A percentile compares a stretch with the other conserved stretches of the same genome.
phyloP scores from a whole-genome alignment of 495 filamentous ascomycete genomes.

The Aspergillus nanangensis region DNA sequence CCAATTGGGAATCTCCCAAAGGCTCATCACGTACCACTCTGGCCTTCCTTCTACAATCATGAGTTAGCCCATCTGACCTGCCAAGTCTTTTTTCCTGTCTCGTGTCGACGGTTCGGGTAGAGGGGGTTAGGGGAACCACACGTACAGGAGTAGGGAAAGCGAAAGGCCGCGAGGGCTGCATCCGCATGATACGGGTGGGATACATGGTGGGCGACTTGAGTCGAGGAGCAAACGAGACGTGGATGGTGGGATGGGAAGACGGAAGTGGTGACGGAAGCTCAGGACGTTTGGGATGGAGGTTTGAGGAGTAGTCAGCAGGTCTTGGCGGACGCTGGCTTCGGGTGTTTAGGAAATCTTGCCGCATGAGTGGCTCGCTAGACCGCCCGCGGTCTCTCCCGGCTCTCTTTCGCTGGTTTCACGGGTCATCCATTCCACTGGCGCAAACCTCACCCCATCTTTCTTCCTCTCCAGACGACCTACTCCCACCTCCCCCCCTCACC shows the following conservation, averaged over 20 bases:
- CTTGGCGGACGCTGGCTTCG: conserved; percentile 24
- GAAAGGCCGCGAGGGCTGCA: conserved; percentile 58
- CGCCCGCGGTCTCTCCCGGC: conserved; percentile 39
- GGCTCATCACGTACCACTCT: conserved; percentile 59
- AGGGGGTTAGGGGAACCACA: conserved; percentile 12
- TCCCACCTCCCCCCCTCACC: conserved; percentile 13
- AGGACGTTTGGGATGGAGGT: too few relatives aligned
- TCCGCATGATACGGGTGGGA: conserved; percentile 54
- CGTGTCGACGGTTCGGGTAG: neutral
- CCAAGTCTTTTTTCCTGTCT: conserved; percentile 11
- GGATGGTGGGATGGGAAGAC: conserved; percentile 14
- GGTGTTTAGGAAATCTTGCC: conserved; percentile 36
- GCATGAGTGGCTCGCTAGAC: conserved; percentile 44
- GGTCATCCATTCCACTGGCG: conserved; percentile 20
- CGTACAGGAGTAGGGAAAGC: conserved; percentile 80
- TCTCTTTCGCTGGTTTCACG: conserved; percentile 36
- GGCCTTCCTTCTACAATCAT: conserved; percentile 68
- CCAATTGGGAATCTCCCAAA: conserved; percentile 13
- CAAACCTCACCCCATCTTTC: conserved; percentile 19
- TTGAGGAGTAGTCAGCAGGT: conserved; percentile 17
- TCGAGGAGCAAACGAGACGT: conserved; percentile 3
- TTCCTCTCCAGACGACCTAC: conserved; percentile 19
- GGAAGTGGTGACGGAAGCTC: conserved; percentile 23
- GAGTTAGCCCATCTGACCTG: conserved; percentile 29
- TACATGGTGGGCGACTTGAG: conserved; percentile 49